Evolutionary conservation across 768 basidiomycete species (phyloP), one percentile per base, ranked within the genome.

Genomic region (Epithele typhae): DNA sequence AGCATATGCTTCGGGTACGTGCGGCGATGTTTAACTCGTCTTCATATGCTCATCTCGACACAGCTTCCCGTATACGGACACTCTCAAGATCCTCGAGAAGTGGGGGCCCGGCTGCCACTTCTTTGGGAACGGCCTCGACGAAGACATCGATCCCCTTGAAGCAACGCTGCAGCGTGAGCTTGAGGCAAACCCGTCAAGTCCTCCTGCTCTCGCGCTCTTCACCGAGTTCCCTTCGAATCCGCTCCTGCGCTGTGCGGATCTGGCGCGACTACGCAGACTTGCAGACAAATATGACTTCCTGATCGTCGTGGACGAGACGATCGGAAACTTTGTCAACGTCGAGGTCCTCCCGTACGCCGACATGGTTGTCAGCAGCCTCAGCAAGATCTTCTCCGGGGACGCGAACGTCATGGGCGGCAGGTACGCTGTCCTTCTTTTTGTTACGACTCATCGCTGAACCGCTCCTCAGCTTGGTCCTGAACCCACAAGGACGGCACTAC

Each of bases 391-490:
- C 69, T 93, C 91, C 52, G 95, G 95, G 1, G 85, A 88, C 44
- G 79, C 84, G 32, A 97, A 99, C 59, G 92, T 94, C 41, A 97
- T 98, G 95, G 95, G 95, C 37, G 95, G 95, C 60, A 90, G 89
- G 95, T 95, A 57, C 77, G 70, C 15, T 22, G 35, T 9, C 25
- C 32, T 25, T 11, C 17, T 21, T 32, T n/a, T n/a, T n/a, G n/a
- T n/a, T n/a, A n/a, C n/a, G n/a, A 30, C 27, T 30, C 27, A 14
- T 30, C 11, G 25, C 27, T 25, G 18, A 22, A 27, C 30, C 18
- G 30, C 14, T 24, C 34, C 27, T 1, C 56, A 98, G 95, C 58
- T 75, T 98, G 6, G 84, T 93, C 15, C 70, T 98, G 30, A 96
- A 97, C 61, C 92, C 94, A 0, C 69, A 75, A 57, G 74, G 82